Base-by-base conservation (phyloP, 208 protist genomes). In the Crithidia expoeki region DNA sequence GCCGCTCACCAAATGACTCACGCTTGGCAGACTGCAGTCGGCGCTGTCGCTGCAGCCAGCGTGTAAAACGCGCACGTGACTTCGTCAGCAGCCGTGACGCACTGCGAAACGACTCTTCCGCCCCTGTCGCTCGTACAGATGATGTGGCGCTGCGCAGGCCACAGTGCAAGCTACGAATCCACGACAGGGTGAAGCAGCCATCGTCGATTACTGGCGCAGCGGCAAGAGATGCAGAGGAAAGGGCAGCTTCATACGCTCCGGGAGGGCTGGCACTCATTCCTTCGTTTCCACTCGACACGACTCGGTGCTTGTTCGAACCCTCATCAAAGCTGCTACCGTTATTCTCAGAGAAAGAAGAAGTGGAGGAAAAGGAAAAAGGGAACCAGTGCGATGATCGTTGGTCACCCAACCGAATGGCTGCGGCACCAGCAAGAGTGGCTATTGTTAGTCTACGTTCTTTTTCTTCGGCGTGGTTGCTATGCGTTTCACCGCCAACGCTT, bases 1-100 rank as follows among this genome's bases (percentile, higher is more conserved):
- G 27, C 4, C 62, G 12, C 25, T 51, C 55, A 16, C 47, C 32
- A 23, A 52, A 36, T 6, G 38, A 11, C 10, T 61, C 65, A 9
- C 70, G 56, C 64, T 53, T 71, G 2, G 72, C 72, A 10, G 58
- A 10, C 40, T 50, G 27, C 5, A 33, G 30, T 1, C 42, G 72
- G 17, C 21, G 32, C 72, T 56, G 72, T 19, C 55, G 58, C 21
- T 46, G 49, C 58, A 77, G 38, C 72, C 72, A 77, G n/a, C 63
- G 64, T 7, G 32, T 9, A 17, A 68, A 63, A 33, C 58, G 63
- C 28, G 53, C 58, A 32, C 72, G 58, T 11, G 72, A 77, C 47
- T 47, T 61, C 17, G 46, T 28, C 0, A 72, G 58, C 38, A 72
- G 42, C 23, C 64, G 55, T 0, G 72, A 61, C 1, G 58, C 58